A percentile compares a stretch with the other conserved stretches of the same genome.
phyloP scores from a whole-genome alignment of 768 basidiomycete species.

The Lactarius sp. region DNA sequence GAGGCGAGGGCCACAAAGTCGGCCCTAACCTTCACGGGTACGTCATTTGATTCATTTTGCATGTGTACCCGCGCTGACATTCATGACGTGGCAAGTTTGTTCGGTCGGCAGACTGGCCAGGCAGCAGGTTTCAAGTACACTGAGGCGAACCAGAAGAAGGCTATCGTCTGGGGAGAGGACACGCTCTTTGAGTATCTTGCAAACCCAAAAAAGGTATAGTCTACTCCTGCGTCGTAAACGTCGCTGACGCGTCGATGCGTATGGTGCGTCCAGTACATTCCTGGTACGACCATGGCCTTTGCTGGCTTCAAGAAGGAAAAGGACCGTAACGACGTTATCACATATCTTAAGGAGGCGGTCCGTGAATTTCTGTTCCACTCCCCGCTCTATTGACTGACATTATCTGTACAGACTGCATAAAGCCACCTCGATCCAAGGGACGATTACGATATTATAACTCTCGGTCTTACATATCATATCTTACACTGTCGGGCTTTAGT shows the following conservation, averaged over 20 bases:
- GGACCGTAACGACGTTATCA: slow-evolving; percentile 92
- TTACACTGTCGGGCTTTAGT: slow-evolving; percentile 32
- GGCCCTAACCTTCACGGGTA: slow-evolving; percentile 95
- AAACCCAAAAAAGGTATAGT: slow-evolving; percentile 90
- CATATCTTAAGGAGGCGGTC: slow-evolving; percentile 73
- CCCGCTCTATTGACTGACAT: neutral
- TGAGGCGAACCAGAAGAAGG: slow-evolving; percentile 94
- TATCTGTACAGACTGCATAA: slow-evolving; percentile 28
- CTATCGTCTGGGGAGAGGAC: slow-evolving; percentile 74
- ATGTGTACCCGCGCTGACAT: neutral
- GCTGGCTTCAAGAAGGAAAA: slow-evolving; percentile 98
- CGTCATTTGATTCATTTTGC: slow-evolving; percentile 29
- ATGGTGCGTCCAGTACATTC: slow-evolving; percentile 62
- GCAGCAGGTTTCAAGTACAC: slow-evolving; percentile 88
- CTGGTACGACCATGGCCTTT: slow-evolving; percentile 98
- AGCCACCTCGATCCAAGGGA: slow-evolving; percentile 23
- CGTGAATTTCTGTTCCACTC: slow-evolving; percentile 29
- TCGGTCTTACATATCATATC: slow-evolving; percentile 23
- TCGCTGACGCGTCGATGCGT: neutral
- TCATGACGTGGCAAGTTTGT: slow-evolving; percentile 44
- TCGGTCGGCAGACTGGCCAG: slow-evolving; percentile 84
- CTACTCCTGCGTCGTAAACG: neutral
- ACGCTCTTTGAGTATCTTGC: slow-evolving; percentile 96
- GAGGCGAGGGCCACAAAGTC: slow-evolving; percentile 78
- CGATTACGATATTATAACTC: slow-evolving; percentile 7